Base-by-base conservation (phyloP, 2,329 filamentous ascomycete species). In the Grosmannia huntii region DNA sequence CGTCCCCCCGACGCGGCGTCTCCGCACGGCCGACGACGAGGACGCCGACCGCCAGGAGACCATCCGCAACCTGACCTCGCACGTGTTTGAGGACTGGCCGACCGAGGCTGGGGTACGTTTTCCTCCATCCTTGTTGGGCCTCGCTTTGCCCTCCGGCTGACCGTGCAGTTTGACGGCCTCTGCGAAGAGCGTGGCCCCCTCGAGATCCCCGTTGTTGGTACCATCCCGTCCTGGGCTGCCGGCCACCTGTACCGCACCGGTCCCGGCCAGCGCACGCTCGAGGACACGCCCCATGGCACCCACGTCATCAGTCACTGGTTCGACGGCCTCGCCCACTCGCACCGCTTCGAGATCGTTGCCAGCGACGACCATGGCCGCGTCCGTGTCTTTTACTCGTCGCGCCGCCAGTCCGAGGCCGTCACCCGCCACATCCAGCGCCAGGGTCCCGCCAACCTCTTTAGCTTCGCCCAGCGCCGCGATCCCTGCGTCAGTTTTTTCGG, bases 231-330 rank as follows among this genome's bases (percentile, higher is more conserved):
- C 1, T 91, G 87, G 75, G 82, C 82, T 4, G 83, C 86, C 2
- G 89, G 89, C 1, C 76, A 80, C 1, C 75, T 94, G 0, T 92
- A 85, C 68, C 80, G 89, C 27, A 90, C 86, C 0, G 89, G 89
- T 0, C 87, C 87, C 0, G 86, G 87, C 1, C 76, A 80, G 31
- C 81, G 79, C 67, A 78, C 78, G 44, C 71, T 90, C 3, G 75
- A 83, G n/a, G 68, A 72, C 50, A 83, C 81, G 0, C 70, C 79
- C 2, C 75, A 75, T 4, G 82, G 83, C n/a, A 80, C 76, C 0
- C 84, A 84, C 65, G 73, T 76, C 36, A 75, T 85, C 14, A 80
- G 77, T 1, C 88, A 94, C 68, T 94, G 89, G 89, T 94, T 94
- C 64, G 89, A 94, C 67, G 86, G 86, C 6, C 83, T 90, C 60